Base-by-base conservation (phyloP, 2,329 filamentous ascomycete species). In the Ophiostoma triangulosporum region DNA sequence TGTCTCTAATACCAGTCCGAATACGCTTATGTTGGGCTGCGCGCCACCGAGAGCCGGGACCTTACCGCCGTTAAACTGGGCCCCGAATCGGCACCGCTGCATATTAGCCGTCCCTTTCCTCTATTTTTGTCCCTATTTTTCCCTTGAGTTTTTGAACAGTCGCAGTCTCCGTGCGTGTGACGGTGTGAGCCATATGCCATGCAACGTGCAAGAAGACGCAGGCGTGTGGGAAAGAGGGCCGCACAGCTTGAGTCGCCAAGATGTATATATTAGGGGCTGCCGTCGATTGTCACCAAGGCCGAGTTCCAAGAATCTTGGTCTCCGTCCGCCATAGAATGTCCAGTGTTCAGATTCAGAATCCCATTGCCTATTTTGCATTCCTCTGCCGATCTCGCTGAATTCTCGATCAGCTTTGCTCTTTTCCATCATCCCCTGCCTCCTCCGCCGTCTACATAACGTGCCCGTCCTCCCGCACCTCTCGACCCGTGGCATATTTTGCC, bases 211-310 rank as follows among this genome's bases (percentile, higher is more conserved):
- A 14, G 26, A 7, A 46, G 26, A 48, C 17, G 35, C 17, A 17
- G 35, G 17, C 35, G n/a, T 38, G 35, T 38, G 46, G 20, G 8
- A 48, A 48, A 48, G n/a, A 11, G n/a, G 27, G n/a, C 29, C 43
- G 17, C 43, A 46, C 43, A 6, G 43, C 43, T 29, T 24, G 27
- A 46, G 43, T 24, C 29, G 46, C 46, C 46, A 48, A 48, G 46
- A 48, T 31, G 29, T 31, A 48, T 32, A 31, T 48, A 31, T 31
- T 31, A 48, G 27, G 26, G 27, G 46, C 46, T 29, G 46, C 17
- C 46, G 46, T 32, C 46, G 46, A 48, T 48, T 29, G 46, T 20
- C 43, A 48, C 46, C 46, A 48, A 48, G 46, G 26, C 46, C n/a
- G 46, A 32, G 7, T 7, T n/a, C 46, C 46, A 29, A 48, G 27